phyloP scores from a whole-genome alignment of 306 rosid species.

The Lupinus albus region DNA sequence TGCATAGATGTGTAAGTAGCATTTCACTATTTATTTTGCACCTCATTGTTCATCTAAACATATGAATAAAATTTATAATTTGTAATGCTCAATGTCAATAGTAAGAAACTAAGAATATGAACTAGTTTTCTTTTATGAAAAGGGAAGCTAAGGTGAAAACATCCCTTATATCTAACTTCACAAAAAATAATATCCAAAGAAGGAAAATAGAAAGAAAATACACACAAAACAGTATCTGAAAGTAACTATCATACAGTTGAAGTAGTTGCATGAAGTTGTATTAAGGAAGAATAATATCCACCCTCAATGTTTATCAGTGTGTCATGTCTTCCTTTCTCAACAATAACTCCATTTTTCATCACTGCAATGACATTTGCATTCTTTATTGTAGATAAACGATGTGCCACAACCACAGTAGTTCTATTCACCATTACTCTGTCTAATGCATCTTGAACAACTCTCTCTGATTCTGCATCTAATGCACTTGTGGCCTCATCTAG shows the following conservation, averaged over 20 bases:
- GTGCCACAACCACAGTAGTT: constrained; percentile 75
- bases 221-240: not conserved
- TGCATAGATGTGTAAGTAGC: too few species aligned
- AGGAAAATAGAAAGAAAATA: not conserved
- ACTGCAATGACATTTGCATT: constrained; percentile 78
- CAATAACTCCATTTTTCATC: constrained; percentile 72
- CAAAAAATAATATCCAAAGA: too few species aligned
- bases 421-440: constrained; percentile 68
- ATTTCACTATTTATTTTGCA: too few species aligned
- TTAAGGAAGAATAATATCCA: constrained; percentile 70
- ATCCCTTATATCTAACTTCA: too few species aligned
- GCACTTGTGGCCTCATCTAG: constrained; percentile 88
- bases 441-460: constrained; percentile 79
- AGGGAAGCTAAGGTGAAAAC: too few species aligned
- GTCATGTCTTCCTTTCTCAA: constrained; percentile 72
- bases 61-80: too few species aligned
- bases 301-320: constrained; percentile 52
- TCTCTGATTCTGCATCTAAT: constrained; percentile 76
- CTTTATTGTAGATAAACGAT: constrained; percentile 70
- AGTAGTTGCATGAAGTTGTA: constrained; percentile 61
- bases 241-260: constrained; percentile 38
- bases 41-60: too few species aligned
- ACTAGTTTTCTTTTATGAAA: too few species aligned
- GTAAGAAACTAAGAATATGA: not conserved
- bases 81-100: too few species aligned